Base-by-base conservation (phyloP, 352 stramenopile genomes). In the Plasmopara halstedii region DNA sequence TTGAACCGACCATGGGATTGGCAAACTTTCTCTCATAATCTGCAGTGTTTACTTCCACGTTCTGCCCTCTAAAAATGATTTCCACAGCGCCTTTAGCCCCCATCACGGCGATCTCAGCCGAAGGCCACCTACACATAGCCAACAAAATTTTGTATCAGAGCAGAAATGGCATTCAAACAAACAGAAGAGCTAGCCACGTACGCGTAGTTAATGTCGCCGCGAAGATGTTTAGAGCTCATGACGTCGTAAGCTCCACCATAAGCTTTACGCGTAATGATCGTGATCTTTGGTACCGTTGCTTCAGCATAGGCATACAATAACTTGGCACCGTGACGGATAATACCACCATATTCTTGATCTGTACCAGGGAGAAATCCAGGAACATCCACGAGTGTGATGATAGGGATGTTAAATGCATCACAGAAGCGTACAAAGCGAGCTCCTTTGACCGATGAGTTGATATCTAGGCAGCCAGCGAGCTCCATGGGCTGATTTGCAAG, bases 171-270 rank as follows among this genome's bases (percentile, higher is more conserved):
- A 20, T n/a, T n/a, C 22, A 52, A 19, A 13, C 4, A 39, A 38
- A n/a, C 20, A 37, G 15, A 31, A 27, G 25, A 19, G 11, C 1
- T 29, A 43, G 19, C 23, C n/a, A 74, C 68, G 52, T 66, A 81
- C 64, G 96, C 87, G 66, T 98, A 98, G 69, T 99, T 99, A 48
- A 92, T 84, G 83, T 99, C 96, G 8, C 85, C 94, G 29, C 88
- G 82, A 37, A 99, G 70, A 67, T 99, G 96, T 78, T 99, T 99
- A 45, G 88, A 98, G 47, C 79, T 85, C 96, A 99, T 99, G 26
- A 99, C 94, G 67, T 99, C 95, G 70, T 99, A 99, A 3, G 96
- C 95, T 31, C 96, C 96, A 44, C 96, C 96, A 66, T 99, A 99
- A 17, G 95, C 95, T 62, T 99, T 99, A 25, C 96, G 80, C 18